A percentile compares a stretch with the other conserved stretches of the same genome.
These are phyloP conservation scores for Petunia hybrid DNA, from an alignment of 305 asterid species.

Conservation along the genomic window DNA sequence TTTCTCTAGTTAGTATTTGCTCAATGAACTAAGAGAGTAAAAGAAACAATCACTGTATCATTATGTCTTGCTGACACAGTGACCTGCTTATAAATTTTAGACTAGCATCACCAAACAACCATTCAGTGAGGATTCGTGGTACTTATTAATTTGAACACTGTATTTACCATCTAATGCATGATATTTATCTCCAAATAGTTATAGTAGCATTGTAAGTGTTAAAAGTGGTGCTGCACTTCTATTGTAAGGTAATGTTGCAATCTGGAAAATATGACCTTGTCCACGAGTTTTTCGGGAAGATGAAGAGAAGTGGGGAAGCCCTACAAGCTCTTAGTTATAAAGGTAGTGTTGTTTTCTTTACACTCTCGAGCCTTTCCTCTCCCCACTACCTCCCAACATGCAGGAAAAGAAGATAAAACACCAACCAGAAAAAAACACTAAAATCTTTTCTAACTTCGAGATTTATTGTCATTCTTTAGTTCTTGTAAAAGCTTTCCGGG, in stretches of 20 bases:
- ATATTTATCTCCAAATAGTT: constrained; percentile 36
- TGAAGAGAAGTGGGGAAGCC: constrained; percentile 87
- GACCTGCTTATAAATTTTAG: not conserved
- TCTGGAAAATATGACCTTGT: constrained; percentile 79
- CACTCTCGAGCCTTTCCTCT: not conserved
- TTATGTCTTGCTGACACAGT: not conserved
- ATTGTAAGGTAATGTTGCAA: constrained; percentile 86
- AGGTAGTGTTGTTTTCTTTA: constrained; percentile 55
- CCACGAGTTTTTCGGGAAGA: constrained; percentile 68
- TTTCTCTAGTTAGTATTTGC: constrained; percentile 11
- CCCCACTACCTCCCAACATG: not conserved
- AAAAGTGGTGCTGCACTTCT: constrained; percentile 45
- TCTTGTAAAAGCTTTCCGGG: constrained; percentile 87
- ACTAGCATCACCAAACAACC: constrained; percentile 23
- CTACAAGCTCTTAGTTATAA: constrained; percentile 80
- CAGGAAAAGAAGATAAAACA: not conserved
- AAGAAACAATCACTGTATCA: not conserved
- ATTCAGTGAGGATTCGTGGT: not conserved
- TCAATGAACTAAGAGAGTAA: not conserved
- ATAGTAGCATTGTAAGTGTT: constrained; percentile 34
- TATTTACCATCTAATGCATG: constrained; percentile 23
- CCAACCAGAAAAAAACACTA: not conserved
- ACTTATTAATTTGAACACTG: not conserved
- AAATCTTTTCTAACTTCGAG: constrained; percentile 32
- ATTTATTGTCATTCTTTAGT: constrained; percentile 51